phyloP scores from a whole-genome alignment of 2,329 filamentous ascomycete genomes.

The Phaeoacremonium minimum region DNA sequence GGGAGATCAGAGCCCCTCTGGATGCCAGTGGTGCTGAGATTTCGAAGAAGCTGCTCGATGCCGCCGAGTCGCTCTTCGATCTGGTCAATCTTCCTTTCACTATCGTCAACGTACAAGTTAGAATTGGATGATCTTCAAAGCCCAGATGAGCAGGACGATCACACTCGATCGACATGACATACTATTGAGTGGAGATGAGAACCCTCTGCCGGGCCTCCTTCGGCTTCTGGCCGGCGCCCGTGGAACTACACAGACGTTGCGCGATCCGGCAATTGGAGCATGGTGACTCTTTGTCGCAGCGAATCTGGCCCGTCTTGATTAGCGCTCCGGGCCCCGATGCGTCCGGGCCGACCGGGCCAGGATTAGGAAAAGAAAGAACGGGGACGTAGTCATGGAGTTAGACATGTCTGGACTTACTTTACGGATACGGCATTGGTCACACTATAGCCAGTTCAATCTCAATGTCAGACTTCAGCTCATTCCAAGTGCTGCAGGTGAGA shows the following conservation, averaged over 20 bases:
- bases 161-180: too few species aligned
- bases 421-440: conserved; percentile 32
- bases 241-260: conserved; percentile 49
- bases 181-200: conserved; percentile 59
- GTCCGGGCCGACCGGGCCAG: too few species aligned
- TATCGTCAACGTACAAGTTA: too few species aligned
- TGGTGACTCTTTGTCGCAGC: conserved; percentile 54
- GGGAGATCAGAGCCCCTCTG: conserved; percentile 5
- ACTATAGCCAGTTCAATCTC: conserved; percentile 18
- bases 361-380: too few species aligned
- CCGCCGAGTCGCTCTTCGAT: conserved; percentile 38
- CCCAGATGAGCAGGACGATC: too few species aligned
- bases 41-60: conserved; percentile 38
- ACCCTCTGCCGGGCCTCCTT: conserved; percentile 52
- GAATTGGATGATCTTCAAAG: too few species aligned
- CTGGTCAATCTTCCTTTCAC: conserved; percentile 49
- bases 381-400: too few species aligned
- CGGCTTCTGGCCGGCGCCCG: conserved; percentile 47
- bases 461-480: neutral
- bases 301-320: too few species aligned
- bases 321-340: too few species aligned
- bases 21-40: conserved; percentile 23
- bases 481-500: too few species aligned
- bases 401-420: conserved; percentile 22
- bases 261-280: conserved; percentile 55